Conservation (phyloP, 2,329 filamentous ascomycete genomes). For the Albifimbria verrucaria region DNA sequence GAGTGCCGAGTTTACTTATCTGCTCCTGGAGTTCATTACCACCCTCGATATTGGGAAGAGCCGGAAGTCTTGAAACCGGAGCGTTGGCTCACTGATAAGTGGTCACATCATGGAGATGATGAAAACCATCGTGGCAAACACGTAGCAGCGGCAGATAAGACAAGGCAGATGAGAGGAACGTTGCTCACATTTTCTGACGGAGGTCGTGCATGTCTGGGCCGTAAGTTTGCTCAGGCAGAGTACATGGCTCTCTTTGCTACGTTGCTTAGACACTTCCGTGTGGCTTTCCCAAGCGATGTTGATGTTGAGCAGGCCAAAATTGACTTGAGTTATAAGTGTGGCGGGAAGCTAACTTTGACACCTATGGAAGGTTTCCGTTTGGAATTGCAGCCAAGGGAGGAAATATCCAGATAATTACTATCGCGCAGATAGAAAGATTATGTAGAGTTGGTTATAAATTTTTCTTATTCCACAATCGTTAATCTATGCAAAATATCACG, state of each 20-base stretch:
- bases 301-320: neutral
- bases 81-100: neutral
- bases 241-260: neutral
- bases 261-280: neutral
- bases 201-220: neutral
- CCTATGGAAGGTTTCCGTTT: neutral
- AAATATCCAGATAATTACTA: too few species aligned
- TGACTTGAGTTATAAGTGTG: neutral
- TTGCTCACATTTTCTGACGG: neutral
- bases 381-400: too few species aligned
- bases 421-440: too few species aligned
- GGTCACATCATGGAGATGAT: neutral
- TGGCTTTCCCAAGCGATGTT: neutral
- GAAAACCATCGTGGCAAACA: neutral
- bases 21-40: neutral
- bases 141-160: neutral
- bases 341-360: neutral
- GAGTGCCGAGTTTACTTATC: neutral
- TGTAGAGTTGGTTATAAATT: too few species aligned
- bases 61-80: neutral
- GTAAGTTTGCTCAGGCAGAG: neutral
- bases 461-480: too few species aligned
- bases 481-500: too few species aligned
- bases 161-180: neutral
- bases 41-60: neutral